phyloP scores from a whole-genome alignment of 2,329 filamentous ascomycete species.

The Cyclaneusma minus region DNA sequence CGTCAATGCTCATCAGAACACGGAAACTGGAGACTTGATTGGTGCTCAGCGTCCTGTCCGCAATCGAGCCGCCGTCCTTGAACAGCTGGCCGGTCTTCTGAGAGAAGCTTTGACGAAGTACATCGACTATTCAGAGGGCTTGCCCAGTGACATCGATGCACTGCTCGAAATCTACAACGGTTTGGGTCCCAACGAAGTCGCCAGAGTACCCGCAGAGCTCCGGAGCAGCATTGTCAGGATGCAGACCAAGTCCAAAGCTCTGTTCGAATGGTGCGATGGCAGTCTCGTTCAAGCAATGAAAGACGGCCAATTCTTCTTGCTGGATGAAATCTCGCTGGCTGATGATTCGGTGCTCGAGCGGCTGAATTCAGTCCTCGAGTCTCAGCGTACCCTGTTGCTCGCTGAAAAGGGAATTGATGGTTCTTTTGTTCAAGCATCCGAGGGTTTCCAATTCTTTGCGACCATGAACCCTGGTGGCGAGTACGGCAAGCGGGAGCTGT shows the following conservation, averaged over 20 bases:
- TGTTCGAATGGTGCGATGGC: conserved; percentile 96
- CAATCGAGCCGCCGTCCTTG: conserved; percentile 61
- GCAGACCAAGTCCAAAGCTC: conserved; percentile 54
- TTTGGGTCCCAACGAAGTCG: conserved; percentile 29
- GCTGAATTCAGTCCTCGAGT: conserved; percentile 90
- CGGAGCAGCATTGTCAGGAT: conserved; percentile 25
- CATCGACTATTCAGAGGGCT: conserved; percentile 13
- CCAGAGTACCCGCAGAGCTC: conserved; percentile 12
- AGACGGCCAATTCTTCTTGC: conserved; percentile 73
- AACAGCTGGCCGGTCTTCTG: conserved; percentile 49
- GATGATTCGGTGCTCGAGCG: conserved; percentile 95
- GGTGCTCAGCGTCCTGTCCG: conserved; percentile 85
- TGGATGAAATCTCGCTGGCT: conserved; percentile 94
- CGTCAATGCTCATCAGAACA: conserved; percentile 96
- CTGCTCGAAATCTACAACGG: conserved; percentile 28
- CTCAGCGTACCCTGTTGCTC: conserved; percentile 69
- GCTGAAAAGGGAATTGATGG: conserved; percentile 86
- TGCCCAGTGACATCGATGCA: conserved; percentile 35
- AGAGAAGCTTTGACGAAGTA: conserved; percentile 27
- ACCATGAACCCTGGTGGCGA: conserved; percentile 99
- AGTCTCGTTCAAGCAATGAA: conserved; percentile 91
- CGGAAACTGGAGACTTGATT: conserved; percentile 93
- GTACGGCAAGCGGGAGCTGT: conserved; percentile 95
- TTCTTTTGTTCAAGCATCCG: conserved; percentile 58
- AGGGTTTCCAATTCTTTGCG: conserved; percentile 88